phyloP scores from a whole-genome alignment of 2,329 filamentous ascomycete species.

The Pseudocercospora cruenta region DNA sequence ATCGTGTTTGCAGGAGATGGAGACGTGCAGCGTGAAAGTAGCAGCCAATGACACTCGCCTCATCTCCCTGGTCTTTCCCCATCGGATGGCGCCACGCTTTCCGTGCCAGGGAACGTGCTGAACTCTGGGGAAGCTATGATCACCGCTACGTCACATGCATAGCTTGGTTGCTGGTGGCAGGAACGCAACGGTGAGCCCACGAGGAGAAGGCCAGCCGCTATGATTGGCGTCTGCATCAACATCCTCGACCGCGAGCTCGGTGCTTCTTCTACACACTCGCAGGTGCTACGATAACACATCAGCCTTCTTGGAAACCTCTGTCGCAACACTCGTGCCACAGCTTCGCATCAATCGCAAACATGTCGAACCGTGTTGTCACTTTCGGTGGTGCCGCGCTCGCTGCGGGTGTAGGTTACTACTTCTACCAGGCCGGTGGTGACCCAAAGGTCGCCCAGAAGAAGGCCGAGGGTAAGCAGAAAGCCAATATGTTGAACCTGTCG shows the following conservation, averaged over 20 bases:
- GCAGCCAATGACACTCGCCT: not conserved
- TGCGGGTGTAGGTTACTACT: conserved; percentile 79
- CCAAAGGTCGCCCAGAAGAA: conserved; percentile 83
- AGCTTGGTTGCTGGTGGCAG: conserved; percentile 1
- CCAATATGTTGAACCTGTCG: not conserved
- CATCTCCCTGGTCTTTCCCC: not conserved
- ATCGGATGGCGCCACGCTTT: not conserved
- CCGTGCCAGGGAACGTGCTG: not conserved
- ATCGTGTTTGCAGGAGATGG: not conserved
- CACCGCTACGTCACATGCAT: not conserved
- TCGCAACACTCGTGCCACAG: conserved; percentile 4
- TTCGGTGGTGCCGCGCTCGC: conserved; percentile 62
- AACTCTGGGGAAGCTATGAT: conserved; percentile 3
- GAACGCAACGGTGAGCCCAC: not conserved
- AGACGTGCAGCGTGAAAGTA: not conserved
- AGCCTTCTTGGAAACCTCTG: not conserved
- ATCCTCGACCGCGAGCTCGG: not conserved
- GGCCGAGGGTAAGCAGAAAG: conserved; percentile 69
- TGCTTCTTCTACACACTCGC: not conserved
- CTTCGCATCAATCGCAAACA: conserved; percentile 18
- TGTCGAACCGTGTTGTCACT: conserved; percentile 30
- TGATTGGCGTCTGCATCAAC: not conserved
- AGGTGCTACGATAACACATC: not conserved
- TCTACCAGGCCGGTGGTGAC: conserved; percentile 83
- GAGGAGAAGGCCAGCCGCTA: not conserved